Base-by-base conservation (phyloP, 345 rosid genomes). In the Populus deltoides region DNA sequence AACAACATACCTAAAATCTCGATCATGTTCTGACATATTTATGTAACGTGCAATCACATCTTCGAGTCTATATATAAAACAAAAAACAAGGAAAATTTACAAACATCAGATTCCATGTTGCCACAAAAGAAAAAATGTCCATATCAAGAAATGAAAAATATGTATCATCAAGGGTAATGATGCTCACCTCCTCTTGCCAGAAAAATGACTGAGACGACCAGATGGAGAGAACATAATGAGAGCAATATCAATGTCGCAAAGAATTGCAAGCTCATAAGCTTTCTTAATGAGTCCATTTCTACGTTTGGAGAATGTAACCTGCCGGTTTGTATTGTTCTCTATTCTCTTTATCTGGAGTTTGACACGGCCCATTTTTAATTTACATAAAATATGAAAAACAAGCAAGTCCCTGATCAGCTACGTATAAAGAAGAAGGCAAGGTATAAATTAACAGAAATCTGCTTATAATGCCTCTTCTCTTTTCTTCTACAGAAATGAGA, bases 171-270 rank as follows among this genome's bases (percentile, higher is more conserved):
- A 35, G 63, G 24, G 35, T 11, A 66, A 51, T 24, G 17, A 24
- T 6, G n/a, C 1, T 36, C 24, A 92, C 97, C 94, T 91, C 80
- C 72, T 86, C 83, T 86, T 88, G 75, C 97, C 93, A 2, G 97
- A 92, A 80, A 93, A 93, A 63, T 92, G 94, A 66, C 87, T 88
- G 71, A 92, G 86, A 17, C 93, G 94, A 53, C 85, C 88, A 5
- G 94, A 90, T 1, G 94, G 91, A 77, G 97, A 91, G 83, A 93
- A 93, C 97, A 91, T 90, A 77, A 90, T 86, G 74, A 93, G 97
- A 53, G 98, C 98, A 80, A 93, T 91, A 63, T 93, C 97, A 43
- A 93, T 93, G 77, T 91, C 97, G 7, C 96, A 90, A 68, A 93
- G 96, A 77, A 93, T 83, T 1, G 94, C 90, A 70, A 93, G 91